Base-by-base conservation (phyloP, 257 asterid species). In the Plectranthus barbatus region DNA sequence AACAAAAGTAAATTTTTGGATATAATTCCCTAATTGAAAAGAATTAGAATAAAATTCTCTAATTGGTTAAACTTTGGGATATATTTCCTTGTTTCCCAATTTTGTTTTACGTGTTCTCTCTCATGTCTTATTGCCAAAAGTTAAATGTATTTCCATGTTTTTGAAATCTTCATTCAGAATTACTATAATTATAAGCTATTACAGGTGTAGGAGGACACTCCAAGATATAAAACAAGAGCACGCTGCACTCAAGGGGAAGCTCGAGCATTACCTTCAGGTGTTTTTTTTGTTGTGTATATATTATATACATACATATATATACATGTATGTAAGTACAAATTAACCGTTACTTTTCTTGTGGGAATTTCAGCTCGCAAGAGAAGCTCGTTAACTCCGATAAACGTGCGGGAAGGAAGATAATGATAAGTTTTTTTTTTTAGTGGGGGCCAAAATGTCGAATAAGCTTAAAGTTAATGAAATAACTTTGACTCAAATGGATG, bases 191-290 rank as follows among this genome's bases (percentile, higher is more conserved):
- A 39, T 36, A 45, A 62, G 31, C 13, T 53, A 24, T 52, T 68
- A 64, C 77, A 89, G 95, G 76, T 89, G 94, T 85, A 60, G 15
- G 46, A 79, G 78, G 75, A 45, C 86, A 70, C 77, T 90, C 73
- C 84, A 81, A 73, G 77, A 71, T 58, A 82, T 78, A 53, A 90
- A 86, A 72, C 88, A 79, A 76, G 91, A 84, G 64, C 81, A 84
- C 67, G 80, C 82, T 57, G 62, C 69, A 61, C 83, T 89, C 9
- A 83, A 54, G 78, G 71, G 62, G 76, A 84, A 85, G 67, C 91
- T 86, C 33, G 94, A 84, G 62, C 62, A 72, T 60, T 90, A 86
- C 68, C 81, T 90, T 72, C 81, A 88, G 95, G 96, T 84, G 11
- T 68, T 66, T 49, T 13, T 66, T 48, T 1, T 26, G 4, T n/a